Evolutionary conservation across 805 yeast species (phyloP).

Genomic region (Candida morakotiae): DNA sequence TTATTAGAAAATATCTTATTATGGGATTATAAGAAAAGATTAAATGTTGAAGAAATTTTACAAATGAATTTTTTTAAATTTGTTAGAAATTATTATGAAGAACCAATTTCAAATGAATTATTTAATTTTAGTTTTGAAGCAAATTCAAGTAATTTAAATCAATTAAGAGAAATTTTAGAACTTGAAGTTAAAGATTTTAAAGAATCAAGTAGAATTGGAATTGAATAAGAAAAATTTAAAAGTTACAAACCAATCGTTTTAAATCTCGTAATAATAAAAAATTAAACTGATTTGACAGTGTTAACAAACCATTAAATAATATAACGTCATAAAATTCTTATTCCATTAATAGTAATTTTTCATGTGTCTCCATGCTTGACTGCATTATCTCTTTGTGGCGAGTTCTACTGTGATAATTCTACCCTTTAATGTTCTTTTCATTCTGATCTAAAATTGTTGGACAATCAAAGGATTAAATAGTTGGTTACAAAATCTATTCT

Average conservation of each 20-base stretch:
- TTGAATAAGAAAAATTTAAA: conserved; percentile 2
- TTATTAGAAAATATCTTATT: conserved; percentile 52
- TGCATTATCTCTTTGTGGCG: too few species aligned
- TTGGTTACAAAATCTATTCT: too few species aligned
- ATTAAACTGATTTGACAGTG: too few species aligned
- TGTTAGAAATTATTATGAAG: conserved; percentile 55
- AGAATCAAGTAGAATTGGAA: conserved; percentile 10
- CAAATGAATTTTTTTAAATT: conserved; percentile 50
- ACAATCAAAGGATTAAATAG: too few species aligned
- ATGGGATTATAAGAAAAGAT: conserved; percentile 62
- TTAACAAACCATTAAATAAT: too few species aligned
- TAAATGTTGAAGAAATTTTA: conserved; percentile 53
- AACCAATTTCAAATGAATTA: conserved; percentile 44
- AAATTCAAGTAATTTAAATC: conserved; percentile 15
- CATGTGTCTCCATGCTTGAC: too few species aligned
- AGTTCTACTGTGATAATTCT: too few species aligned
- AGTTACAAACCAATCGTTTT: background rate
- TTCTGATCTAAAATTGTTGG: too few species aligned
- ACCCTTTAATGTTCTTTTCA: too few species aligned
- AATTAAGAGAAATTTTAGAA: conserved; percentile 44
- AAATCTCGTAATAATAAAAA: too few species aligned
- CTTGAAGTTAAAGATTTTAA: conserved; percentile 54
- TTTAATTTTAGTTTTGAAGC: conserved; percentile 71
- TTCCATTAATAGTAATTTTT: too few species aligned
- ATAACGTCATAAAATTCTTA: too few species aligned